Evolutionary conservation across 2,329 filamentous ascomycete species (phyloP), one percentile per base, ranked within the genome.

Genomic region (Aspergillus aculeatinus): DNA sequence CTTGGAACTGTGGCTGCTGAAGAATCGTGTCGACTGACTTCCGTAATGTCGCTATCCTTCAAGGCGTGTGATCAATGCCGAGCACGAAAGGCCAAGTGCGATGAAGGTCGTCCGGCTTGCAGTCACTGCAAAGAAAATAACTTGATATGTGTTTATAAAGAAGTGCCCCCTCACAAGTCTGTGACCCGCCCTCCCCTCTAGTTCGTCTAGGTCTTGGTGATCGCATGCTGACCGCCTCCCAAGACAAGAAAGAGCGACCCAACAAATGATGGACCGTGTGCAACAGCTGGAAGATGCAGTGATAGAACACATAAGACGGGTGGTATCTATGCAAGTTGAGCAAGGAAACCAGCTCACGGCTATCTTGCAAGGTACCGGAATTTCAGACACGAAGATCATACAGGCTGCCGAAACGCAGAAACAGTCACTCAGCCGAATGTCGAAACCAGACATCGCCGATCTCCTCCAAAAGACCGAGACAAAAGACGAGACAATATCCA

Each of bases 1-100:
- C 19, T 5, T 4, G 5, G 19, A 2, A 58, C 14, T 5, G 19
- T 31, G 21, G 19, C 23, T 25, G 12, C 5, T 31, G 12, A 19
- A n/a, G 42, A 29, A 48, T 14, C 16, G 14, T 39, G 19, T 58
- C 33, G 16, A 42, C 64, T 62, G 48, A 63, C 60, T 42, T 47
- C 29, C 25, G 21, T 42, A 42, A 14, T 57, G 29, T 63, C 16
- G 16, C 39, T 55, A 7, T n/a, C 33, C 23, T 55, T 60, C 16
- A 64, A 96, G 88, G 95, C 95, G 42, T 99, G 95, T 76, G 92
- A 96, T 70, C 91, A 89, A 74, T 96, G 92, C 76, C 87, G 92
- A 60, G 85, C 90, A 62, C 84, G 94, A 44, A 96, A 96, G 76
- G 92, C 92, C 14, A 96, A 96, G 77, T 96, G 92, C 73, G 92